Evolutionary conservation across 352 stramenopile species (phyloP), one percentile per base, ranked within the genome.

Genomic region (Phytophthora melonis): DNA sequence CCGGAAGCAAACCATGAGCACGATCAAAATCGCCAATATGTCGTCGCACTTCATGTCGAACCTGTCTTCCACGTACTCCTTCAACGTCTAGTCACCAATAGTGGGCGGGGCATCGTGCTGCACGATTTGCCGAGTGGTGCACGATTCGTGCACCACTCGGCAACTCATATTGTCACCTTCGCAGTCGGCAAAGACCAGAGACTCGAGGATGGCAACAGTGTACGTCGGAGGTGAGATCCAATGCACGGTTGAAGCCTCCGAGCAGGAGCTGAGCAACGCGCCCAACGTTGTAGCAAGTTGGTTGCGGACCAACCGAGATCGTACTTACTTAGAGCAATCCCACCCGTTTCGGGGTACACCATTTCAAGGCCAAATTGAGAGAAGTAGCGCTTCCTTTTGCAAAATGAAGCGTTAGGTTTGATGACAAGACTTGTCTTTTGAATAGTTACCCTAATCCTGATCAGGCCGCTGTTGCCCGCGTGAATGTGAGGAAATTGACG

Each of bases 231-330:
- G 82, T 5, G 78, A 77, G 58, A 82, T 78, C 52, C 81, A 81
- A 71, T 91, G 77, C 18, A 93, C 63, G 83, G 62, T 83, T 87
- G 58, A 83, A 93, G 56, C 86, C 86, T 0, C 74, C 66, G 43
- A 89, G 90, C 10, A 90, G 58, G 23, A 88, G 27, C 27, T 32
- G 3, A 32, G 27, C 27, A 32, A 32, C 27, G 27, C 27, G 3
- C 27, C 27, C 27, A 32, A 32, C 27, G 27, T 32, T 32, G 27
- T 32, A 32, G 27, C 27, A 32, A 32, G n/a, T n/a, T n/a, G n/a
- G n/a, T n/a, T n/a, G n/a, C n/a, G n/a, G n/a, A n/a, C n/a, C n/a
- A n/a, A n/a, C n/a, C n/a, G n/a, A n/a, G n/a, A n/a, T n/a, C n/a
- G n/a, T n/a, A n/a, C n/a, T n/a, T n/a, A n/a, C n/a, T n/a, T n/a